These are phyloP conservation scores for Eremothecium coryli DNA, from an alignment of 1,139 yeast genomes.

Conservation along the genomic window DNA sequence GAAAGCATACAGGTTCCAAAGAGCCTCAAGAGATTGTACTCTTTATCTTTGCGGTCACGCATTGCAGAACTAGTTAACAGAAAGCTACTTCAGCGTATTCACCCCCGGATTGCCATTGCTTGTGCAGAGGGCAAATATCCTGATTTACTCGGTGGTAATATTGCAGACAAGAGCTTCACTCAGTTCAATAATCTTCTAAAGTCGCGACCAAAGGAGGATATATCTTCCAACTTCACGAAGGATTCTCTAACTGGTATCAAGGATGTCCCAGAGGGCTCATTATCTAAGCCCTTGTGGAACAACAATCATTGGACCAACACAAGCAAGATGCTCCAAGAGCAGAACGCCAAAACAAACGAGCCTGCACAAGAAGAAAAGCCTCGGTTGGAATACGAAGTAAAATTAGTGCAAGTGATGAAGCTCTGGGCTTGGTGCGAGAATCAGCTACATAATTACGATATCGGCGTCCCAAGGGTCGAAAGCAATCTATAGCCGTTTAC, in stretches of 20 bases:
- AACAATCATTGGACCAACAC: conserved; percentile 14
- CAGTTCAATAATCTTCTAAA: conserved; percentile 13
- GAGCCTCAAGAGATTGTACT: conserved; percentile 42
- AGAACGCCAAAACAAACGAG: conserved; percentile 10
- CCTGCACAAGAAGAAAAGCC: conserved; percentile 6
- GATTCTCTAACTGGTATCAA: conserved; percentile 14
- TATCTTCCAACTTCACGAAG: conserved; percentile 10
- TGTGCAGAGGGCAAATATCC: conserved; percentile 13
- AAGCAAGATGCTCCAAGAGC: conserved; percentile 14
- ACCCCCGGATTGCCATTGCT: conserved; percentile 15
- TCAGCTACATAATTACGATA: conserved; percentile 36
- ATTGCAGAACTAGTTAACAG: conserved; percentile 54
- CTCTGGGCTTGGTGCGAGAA: conserved; percentile 57
- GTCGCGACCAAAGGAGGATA: conserved; percentile 14
- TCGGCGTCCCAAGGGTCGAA: conserved; percentile 32
- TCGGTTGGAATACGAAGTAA: conserved; percentile 30
- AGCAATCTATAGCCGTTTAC: conserved; percentile 7
- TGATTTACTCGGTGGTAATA: conserved; percentile 15
- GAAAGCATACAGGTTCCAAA: conserved; percentile 39
- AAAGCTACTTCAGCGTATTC: conserved; percentile 22
- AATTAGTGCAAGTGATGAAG: conserved; percentile 46
- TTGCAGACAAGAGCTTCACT: conserved; percentile 10
- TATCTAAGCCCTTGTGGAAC: conserved; percentile 8
- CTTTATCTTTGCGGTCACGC: conserved; percentile 45
- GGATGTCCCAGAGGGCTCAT: conserved; percentile 10